A percentile compares a stretch with the other conserved stretches of the same genome.
Evolutionary conservation across 805 yeast genomes (phyloP).

Genomic region (Sugiyamaella marilandica): DNA sequence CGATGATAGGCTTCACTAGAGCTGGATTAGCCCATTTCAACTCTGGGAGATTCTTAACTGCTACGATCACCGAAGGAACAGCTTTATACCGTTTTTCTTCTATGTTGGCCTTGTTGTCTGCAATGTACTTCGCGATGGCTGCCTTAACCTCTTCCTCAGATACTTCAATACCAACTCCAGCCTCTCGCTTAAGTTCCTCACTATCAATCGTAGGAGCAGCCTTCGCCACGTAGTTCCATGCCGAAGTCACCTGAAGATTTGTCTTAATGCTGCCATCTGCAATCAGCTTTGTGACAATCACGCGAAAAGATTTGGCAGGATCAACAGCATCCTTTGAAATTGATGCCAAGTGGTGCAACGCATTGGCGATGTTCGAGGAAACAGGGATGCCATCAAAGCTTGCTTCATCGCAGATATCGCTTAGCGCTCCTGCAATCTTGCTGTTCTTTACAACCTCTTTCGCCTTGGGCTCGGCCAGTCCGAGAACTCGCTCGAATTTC

Average conservation of each 20-base stretch:
- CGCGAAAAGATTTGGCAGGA: conserved; percentile 42
- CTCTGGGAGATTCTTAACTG: conserved; percentile 63
- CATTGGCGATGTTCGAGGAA: conserved; percentile 37
- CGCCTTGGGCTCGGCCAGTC: conserved; percentile 42
- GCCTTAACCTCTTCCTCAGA: conserved; percentile 59
- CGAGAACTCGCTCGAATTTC: conserved; percentile 22
- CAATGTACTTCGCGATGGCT: conserved; percentile 57
- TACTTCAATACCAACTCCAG: conserved; percentile 76
- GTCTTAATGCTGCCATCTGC: conserved; percentile 59
- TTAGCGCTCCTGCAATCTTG: conserved; percentile 71
- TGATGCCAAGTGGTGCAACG: conserved; percentile 74
- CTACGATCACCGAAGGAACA: conserved; percentile 73
- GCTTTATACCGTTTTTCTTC: conserved; percentile 69
- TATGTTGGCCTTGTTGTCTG: conserved; percentile 54
- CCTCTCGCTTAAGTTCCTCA: conserved; percentile 51
- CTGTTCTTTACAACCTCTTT: conserved; percentile 80
- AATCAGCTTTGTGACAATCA: conserved; percentile 56
- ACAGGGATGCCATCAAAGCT: conserved; percentile 28
- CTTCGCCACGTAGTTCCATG: conserved; percentile 63
- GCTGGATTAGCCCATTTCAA: conserved; percentile 92
- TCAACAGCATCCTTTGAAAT: conserved; percentile 52
- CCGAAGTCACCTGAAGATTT: conserved; percentile 69
- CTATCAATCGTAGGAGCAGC: conserved; percentile 42
- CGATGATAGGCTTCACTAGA: conserved; percentile 81
- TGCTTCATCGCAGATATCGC: conserved; percentile 50